Conservation (phyloP, 208 protist species). For the Angomonas ambiguus region DNA sequence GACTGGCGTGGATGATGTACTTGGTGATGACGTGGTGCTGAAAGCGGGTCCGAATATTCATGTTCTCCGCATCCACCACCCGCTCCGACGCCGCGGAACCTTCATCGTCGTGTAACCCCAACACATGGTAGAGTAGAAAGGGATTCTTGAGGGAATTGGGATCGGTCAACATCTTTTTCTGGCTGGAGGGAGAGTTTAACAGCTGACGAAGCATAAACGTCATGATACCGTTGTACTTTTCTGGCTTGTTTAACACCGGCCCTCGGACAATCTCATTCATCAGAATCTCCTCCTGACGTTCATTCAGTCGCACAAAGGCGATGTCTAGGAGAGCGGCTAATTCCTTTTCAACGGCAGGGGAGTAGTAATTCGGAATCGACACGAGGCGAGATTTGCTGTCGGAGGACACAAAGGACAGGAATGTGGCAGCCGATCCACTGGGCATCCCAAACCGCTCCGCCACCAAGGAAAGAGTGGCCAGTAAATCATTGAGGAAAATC, state of each 20-base stretch:
- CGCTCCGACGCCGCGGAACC: conserved; percentile 40
- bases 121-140: conserved; percentile 52
- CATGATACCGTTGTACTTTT: conserved; percentile 63
- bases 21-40: conserved; percentile 66
- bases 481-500: conserved; percentile 46
- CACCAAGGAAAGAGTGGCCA: conserved; percentile 68
- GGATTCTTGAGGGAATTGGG: conserved; percentile 33
- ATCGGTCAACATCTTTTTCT: conserved; percentile 31
- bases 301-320: conserved; percentile 67
- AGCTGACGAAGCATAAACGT: conserved; percentile 70
- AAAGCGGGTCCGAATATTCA: conserved; percentile 47
- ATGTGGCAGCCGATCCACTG: conserved; percentile 21
- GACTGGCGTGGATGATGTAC: conserved; percentile 42
- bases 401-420: conserved; percentile 26
- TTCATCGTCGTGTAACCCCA: conserved; percentile 73
- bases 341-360: conserved; percentile 45
- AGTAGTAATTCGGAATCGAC: conserved; percentile 34
- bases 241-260: conserved; percentile 56
- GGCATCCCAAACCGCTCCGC: conserved; percentile 70
- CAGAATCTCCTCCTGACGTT: conserved; percentile 63
- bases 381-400: conserved; percentile 1
- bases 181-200: conserved; percentile 4
- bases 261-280: conserved; percentile 63
- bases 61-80: conserved; percentile 32
- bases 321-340: conserved; percentile 47